Percentiles rank a stretch among this genome's conserved stretches.
Evolutionary conservation across 2,329 filamentous ascomycete species (phyloP).

Genomic region (Diplodia seriata): DNA sequence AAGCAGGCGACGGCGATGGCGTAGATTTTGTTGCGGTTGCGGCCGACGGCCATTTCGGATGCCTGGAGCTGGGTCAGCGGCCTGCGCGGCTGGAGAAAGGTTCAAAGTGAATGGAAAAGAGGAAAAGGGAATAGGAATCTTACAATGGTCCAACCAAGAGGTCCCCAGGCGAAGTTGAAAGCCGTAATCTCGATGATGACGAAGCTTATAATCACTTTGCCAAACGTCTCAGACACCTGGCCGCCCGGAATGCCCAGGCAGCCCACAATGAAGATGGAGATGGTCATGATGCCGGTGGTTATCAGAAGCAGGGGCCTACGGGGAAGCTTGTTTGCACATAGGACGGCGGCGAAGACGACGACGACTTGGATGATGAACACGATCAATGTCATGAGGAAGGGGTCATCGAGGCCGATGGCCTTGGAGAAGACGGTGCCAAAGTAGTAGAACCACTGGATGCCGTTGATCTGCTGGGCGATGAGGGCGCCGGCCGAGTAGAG

Average conservation of each 20-base stretch:
- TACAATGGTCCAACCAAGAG: constrained; percentile 52
- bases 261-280: constrained; percentile 53
- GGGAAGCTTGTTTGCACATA: constrained; percentile 52
- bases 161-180: constrained; percentile 57
- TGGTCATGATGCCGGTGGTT: constrained; percentile 50
- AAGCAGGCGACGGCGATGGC: constrained; percentile 53
- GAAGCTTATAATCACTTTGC: constrained; percentile 53
- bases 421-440: constrained; percentile 55
- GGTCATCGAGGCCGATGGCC: constrained; percentile 51
- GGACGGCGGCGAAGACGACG: constrained; percentile 49
- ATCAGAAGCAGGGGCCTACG: constrained; percentile 50
- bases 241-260: constrained; percentile 49
- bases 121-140: background rate
- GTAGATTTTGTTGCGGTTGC: constrained; percentile 58
- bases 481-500: constrained; percentile 55
- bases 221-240: constrained; percentile 40
- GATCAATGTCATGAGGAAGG: constrained; percentile 53
- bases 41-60: constrained; percentile 57
- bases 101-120: too few relatives aligned
- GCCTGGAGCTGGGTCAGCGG: constrained; percentile 33
- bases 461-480: constrained; percentile 58
- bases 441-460: constrained; percentile 57
- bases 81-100: constrained; percentile 31
- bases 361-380: constrained; percentile 55
- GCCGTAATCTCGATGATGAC: constrained; percentile 53